Conservation (phyloP, 176 grass and related monocot species). For the Zoysia pacifica region DNA sequence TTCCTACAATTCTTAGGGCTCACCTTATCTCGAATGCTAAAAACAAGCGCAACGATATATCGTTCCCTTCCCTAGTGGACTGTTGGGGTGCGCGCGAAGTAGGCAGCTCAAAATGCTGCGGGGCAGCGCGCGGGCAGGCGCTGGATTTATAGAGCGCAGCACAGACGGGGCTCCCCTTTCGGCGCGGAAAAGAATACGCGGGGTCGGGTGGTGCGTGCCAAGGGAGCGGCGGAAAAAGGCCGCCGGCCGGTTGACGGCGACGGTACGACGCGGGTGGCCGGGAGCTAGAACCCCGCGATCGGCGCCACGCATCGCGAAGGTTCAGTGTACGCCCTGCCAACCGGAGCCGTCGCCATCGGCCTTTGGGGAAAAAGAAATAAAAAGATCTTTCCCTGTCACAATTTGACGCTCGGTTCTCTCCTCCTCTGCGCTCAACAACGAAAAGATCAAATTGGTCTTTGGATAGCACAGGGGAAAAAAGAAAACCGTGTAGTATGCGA, state of each 20-base stretch:
- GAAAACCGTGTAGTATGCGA: neutral
- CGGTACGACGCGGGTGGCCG: conserved; percentile 5
- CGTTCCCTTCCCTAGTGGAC: neutral
- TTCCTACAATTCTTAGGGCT: neutral
- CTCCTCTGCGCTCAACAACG: no score
- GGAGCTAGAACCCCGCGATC: neutral
- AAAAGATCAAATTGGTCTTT: conserved; percentile 6
- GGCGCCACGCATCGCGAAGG: conserved; percentile 22
- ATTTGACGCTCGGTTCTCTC: conserved; percentile 16
- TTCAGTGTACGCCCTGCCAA: conserved; percentile 29
- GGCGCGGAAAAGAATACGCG: neutral
- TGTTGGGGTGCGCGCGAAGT: neutral
- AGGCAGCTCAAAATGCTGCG: neutral
- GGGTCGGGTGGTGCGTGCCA: conserved; percentile 11
- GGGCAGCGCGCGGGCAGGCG: neutral
- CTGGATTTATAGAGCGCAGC: conserved; percentile 36
- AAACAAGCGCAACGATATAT: neutral
- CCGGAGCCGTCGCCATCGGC: conserved; percentile 29
- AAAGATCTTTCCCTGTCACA: conserved; percentile 16
- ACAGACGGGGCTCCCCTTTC: neutral
- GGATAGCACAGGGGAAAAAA: neutral
- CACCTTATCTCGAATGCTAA: conserved; percentile 37
- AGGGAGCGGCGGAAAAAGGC: conserved; percentile 26
- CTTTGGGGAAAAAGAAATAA: neutral
- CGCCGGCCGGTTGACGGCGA: conserved; percentile 40